phyloP scores from a whole-genome alignment of 129 eudicot genomes.

The Tanacetum coccineum region DNA sequence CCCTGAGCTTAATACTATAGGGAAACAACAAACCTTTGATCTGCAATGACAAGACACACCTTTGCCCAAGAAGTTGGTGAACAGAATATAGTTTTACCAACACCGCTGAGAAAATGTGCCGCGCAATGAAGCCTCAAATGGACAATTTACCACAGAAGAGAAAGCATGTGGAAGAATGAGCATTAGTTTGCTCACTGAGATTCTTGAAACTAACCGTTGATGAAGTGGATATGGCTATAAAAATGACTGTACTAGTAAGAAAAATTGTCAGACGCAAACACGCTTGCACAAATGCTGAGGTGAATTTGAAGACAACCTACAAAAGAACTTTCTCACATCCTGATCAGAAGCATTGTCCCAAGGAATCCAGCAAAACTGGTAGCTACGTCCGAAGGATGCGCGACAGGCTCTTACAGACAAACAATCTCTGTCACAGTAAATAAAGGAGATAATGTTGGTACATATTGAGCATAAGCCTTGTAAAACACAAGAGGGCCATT shows the following conservation, averaged over 20 bases:
- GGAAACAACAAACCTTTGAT: slow-evolving; percentile 11
- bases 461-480: slow-evolving; percentile 26
- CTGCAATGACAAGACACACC: slow-evolving; percentile 19
- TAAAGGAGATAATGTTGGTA: slow-evolving; percentile 23
- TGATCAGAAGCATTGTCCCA: slow-evolving; percentile 28
- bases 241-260: slow-evolving; percentile 19
- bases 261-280: slow-evolving; percentile 10
- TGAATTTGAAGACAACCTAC: slow-evolving; percentile 20
- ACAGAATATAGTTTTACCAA: slow-evolving; percentile 20
- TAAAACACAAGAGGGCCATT: slow-evolving; percentile 36
- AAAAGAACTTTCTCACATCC: slow-evolving; percentile 21
- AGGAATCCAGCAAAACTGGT: slow-evolving; percentile 24
- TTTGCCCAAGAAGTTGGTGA: slow-evolving; percentile 29
- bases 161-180: slow-evolving; percentile 27
- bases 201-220: slow-evolving; percentile 18
- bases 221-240: slow-evolving; percentile 16
- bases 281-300: slow-evolving; percentile 16
- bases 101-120: slow-evolving; percentile 20
- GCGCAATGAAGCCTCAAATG: slow-evolving; percentile 24
- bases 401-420: slow-evolving; percentile 20
- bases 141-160: slow-evolving; percentile 21
- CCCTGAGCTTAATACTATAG: neutral
- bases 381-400: slow-evolving; percentile 28
- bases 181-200: slow-evolving; percentile 23
- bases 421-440: slow-evolving; percentile 20